These are phyloP conservation scores for Clausena lansium DNA, from an alignment of 345 rosid genomes.

Conservation along the genomic window DNA sequence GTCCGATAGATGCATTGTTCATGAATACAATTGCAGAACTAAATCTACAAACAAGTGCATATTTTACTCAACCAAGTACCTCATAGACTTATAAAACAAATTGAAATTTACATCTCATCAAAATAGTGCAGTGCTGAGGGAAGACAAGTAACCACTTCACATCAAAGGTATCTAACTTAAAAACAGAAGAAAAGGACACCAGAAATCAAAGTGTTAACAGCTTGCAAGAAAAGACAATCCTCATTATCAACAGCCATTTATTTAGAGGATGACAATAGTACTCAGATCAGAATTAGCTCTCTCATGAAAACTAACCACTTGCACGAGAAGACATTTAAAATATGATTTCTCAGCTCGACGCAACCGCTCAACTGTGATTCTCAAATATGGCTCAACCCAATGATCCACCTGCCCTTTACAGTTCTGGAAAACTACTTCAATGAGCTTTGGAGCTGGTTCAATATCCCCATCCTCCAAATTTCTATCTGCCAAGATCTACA, in stretches of 20 bases:
- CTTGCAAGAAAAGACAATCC: not conserved
- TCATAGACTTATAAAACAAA: not conserved
- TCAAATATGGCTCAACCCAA: slow-evolving; percentile 93
- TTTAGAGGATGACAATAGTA: not conserved
- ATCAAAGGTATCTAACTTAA: not conserved
- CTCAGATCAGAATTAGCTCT: slow-evolving; percentile 6
- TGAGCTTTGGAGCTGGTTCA: slow-evolving; percentile 97
- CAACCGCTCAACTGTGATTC: slow-evolving; percentile 77
- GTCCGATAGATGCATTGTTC: not conserved
- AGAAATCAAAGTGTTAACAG: not conserved
- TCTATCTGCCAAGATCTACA: slow-evolving; percentile 76
- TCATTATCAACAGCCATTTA: not conserved
- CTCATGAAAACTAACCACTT: slow-evolving; percentile 71
- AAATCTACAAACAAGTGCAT: not conserved
- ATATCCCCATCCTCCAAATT: slow-evolving; percentile 89
- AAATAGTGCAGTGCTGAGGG: not conserved
- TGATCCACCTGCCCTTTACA: slow-evolving; percentile 98
- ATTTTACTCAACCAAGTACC: not conserved
- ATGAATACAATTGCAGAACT: not conserved
- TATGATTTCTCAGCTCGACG: slow-evolving; percentile 71
- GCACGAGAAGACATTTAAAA: slow-evolving; percentile 90
- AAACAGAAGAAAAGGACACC: not conserved
- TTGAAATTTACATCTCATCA: not conserved
- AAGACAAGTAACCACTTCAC: not conserved
- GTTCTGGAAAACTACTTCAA: slow-evolving; percentile 95